Conservation (phyloP, 805 yeast species). For the Candida oleophila region DNA sequence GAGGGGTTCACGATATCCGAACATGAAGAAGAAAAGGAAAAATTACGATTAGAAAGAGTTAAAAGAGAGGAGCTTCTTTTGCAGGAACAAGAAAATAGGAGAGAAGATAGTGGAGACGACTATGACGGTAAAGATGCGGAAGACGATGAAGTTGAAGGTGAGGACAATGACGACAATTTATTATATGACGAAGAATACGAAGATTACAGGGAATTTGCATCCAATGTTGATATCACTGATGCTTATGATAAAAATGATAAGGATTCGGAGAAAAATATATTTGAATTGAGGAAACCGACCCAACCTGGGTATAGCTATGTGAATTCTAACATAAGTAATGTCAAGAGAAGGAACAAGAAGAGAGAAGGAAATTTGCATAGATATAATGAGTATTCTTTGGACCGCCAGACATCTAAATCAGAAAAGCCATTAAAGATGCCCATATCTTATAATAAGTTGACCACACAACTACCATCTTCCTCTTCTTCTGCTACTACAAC, state of each 20-base stretch:
- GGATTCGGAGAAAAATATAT: not conserved
- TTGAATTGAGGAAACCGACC: constrained; percentile 1
- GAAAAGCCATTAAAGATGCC: not conserved
- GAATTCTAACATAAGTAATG: constrained; percentile 5
- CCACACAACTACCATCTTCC: not conserved
- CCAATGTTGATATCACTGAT: constrained; percentile 21
- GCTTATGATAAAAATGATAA: constrained; percentile 17
- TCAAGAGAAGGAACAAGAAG: constrained; percentile 1
- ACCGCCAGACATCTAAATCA: not conserved
- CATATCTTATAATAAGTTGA: constrained; percentile 4
- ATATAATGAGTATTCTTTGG: not conserved
- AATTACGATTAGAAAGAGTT: constrained; percentile 5
- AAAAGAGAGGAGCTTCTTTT: constrained; percentile 7
- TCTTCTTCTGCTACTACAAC: not conserved
- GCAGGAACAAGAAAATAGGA: constrained; percentile 6
- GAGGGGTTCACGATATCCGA: constrained; percentile 29
- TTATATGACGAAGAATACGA: constrained; percentile 15
- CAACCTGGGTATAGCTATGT: constrained; percentile 2
- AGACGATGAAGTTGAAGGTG: constrained; percentile 11
- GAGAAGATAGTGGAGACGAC: constrained; percentile 5
- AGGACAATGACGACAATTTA: constrained; percentile 9
- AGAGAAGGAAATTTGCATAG: not conserved
- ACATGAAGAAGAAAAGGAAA: constrained; percentile 12
- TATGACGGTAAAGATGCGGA: constrained; percentile 11
- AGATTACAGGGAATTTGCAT: constrained; percentile 24